Evolutionary conservation across 805 yeast species (phyloP).

Genomic region (Blastobotrys peoriensis): DNA sequence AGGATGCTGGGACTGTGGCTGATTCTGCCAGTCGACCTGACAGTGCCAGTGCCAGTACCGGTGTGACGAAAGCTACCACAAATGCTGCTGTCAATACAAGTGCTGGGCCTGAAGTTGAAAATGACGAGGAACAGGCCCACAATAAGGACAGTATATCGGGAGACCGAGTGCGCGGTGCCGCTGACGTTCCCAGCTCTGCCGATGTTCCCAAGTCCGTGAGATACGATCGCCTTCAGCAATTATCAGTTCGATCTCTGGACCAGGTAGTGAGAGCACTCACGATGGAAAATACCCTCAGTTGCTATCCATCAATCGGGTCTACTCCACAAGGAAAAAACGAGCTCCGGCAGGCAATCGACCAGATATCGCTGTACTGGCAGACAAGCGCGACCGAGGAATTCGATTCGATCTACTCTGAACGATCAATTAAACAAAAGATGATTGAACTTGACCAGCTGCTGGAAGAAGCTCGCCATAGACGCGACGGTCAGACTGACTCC

Average conservation of each 20-base stretch:
- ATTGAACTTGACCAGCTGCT: conserved; percentile 36
- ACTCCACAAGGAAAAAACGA: conserved; percentile 40
- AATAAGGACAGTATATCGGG: no score
- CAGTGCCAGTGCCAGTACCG: no score
- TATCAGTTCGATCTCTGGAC: conserved; percentile 48
- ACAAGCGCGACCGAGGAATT: conserved; percentile 44
- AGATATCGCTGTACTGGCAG: conserved; percentile 48
- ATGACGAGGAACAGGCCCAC: no score
- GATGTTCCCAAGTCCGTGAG: conserved; percentile 36
- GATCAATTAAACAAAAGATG: conserved; percentile 34
- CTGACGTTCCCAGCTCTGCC: no score
- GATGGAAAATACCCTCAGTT: conserved; percentile 44
- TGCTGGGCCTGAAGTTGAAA: no score
- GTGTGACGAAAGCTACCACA: no score
- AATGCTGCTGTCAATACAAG: no score
- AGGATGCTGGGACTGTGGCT: no score
- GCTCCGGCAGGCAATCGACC: conserved; percentile 45
- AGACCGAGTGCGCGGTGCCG: no score
- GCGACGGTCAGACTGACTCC: not conserved
- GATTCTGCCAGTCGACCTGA: no score
- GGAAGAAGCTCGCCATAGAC: conserved; percentile 33
- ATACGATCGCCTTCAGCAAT: conserved; percentile 43
- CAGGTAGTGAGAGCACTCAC: conserved; percentile 47
- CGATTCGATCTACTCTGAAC: conserved; percentile 46
- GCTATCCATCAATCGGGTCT: conserved; percentile 50